These are phyloP conservation scores for Leccinum boreale DNA, from an alignment of 768 basidiomycete genomes.

Conservation along the genomic window DNA sequence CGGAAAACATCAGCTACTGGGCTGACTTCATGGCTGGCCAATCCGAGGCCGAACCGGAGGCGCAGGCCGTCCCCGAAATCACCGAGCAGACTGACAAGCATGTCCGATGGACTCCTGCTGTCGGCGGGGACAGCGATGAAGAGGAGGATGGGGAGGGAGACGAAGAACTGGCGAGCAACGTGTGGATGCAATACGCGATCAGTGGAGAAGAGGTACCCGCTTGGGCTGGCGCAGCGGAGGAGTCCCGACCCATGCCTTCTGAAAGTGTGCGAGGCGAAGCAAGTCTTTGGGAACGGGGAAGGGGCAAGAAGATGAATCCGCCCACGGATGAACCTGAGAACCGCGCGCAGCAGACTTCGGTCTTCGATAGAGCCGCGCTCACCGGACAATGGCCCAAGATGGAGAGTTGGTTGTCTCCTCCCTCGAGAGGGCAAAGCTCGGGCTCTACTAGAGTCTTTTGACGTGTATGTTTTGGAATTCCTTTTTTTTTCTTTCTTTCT, in stretches of 20 bases:
- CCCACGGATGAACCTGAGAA: slow-evolving; percentile 16
- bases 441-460: slow-evolving; percentile 31
- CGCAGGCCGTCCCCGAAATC: neutral
- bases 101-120: slow-evolving; percentile 24
- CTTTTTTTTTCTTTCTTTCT: neutral
- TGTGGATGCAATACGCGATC: slow-evolving; percentile 33
- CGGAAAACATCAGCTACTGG: slow-evolving; percentile 28
- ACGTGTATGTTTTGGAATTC: slow-evolving; percentile 2
- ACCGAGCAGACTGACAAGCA: slow-evolving; percentile 18
- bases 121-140: slow-evolving; percentile 19
- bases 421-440: slow-evolving; percentile 30
- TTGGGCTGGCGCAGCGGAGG: slow-evolving; percentile 3
- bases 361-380: slow-evolving; percentile 26
- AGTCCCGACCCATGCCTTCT: neutral
- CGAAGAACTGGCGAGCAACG: slow-evolving; percentile 13
- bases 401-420: slow-evolving; percentile 32
- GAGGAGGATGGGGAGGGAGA: slow-evolving; percentile 25
- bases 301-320: slow-evolving; percentile 20
- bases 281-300: slow-evolving; percentile 24
- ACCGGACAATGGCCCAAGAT: slow-evolving; percentile 34
- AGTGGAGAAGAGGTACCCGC: slow-evolving; percentile 22
- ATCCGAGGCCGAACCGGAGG: slow-evolving; percentile 10
- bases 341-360: slow-evolving; percentile 24
- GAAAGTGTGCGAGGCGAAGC: slow-evolving; percentile 7
- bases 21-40: slow-evolving; percentile 23